Conservation (phyloP, 2,329 filamentous ascomycete genomes). For the Sporothrix dimorphospora region DNA sequence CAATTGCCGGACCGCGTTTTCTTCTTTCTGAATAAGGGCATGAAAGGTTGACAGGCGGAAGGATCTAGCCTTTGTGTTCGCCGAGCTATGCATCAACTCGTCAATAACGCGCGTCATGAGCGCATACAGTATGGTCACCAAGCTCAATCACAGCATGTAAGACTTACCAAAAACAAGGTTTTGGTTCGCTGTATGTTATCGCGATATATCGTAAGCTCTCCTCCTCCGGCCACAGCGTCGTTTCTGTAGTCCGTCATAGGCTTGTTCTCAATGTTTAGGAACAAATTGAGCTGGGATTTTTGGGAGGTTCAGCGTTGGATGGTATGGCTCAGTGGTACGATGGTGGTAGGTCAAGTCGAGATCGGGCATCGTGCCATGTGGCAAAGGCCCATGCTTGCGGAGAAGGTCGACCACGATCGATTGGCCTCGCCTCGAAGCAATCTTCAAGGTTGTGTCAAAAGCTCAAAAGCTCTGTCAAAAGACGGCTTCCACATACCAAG, state of each 20-base stretch:
- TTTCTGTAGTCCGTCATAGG: not conserved
- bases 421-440: not conserved
- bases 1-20: too few species aligned
- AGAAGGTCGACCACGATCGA: not conserved
- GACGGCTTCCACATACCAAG: not conserved
- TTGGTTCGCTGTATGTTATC: not conserved
- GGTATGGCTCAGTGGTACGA: not conserved
- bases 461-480: not conserved
- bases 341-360: not conserved
- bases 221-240: not conserved
- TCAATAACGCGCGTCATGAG: constrained; percentile 1
- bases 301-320: not conserved
- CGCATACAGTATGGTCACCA: not conserved
- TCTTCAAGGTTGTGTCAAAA: not conserved
- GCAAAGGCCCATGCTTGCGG: not conserved
- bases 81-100: not conserved
- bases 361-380: not conserved
- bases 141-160: not conserved
- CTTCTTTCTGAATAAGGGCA: too few species aligned
- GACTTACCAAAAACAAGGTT: not conserved
- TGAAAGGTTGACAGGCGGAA: not conserved
- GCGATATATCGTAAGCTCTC: too few species aligned
- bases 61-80: not conserved
- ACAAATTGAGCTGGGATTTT: not conserved
- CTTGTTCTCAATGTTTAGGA: not conserved